Conservation (phyloP, 1,284 basidiomycete species). For the Cryptococcus sp. region DNA sequence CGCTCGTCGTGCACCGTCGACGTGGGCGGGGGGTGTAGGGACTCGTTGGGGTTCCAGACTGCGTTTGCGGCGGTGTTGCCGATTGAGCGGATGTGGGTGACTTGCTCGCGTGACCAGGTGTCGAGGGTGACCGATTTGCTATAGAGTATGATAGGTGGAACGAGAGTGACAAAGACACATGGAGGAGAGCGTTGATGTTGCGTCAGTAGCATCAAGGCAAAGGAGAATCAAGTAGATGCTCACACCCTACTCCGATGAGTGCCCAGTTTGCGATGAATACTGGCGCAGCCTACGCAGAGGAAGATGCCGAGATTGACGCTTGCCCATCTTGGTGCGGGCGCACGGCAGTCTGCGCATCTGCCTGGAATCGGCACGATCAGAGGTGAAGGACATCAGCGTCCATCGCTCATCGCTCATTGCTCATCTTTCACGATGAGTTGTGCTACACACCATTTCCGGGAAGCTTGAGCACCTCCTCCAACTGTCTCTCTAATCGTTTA, state of each 20-base stretch:
- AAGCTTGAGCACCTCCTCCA: slow-evolving; percentile 46
- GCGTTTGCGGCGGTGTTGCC: slow-evolving; percentile 48
- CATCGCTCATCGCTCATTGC: not conserved
- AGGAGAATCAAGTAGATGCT: slow-evolving; percentile 9
- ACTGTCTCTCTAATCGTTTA: slow-evolving; percentile 45
- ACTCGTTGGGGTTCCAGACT: slow-evolving; percentile 50
- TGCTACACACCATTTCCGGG: slow-evolving; percentile 49
- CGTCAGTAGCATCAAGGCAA: not conserved
- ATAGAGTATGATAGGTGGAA: not conserved
- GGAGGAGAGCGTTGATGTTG: not conserved
- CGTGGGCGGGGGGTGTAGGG: slow-evolving; percentile 42
- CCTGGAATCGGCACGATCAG: slow-evolving; percentile 24
- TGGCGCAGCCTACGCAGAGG: slow-evolving; percentile 47
- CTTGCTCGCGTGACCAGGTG: slow-evolving; percentile 52
- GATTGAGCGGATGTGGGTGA: slow-evolving; percentile 38
- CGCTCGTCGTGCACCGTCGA: slow-evolving; percentile 40
- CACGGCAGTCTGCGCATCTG: slow-evolving; percentile 50
- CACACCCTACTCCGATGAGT: slow-evolving; percentile 52
- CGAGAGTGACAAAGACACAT: not conserved
- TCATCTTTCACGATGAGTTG: not conserved
- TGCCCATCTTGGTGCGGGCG: slow-evolving; percentile 50
- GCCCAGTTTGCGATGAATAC: slow-evolving; percentile 50
- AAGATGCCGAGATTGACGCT: slow-evolving; percentile 49
- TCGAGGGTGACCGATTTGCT: slow-evolving; percentile 53
- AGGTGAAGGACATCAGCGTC: not conserved